Evolutionary conservation across 345 rosid species (phyloP), one percentile per base, ranked within the genome.

Genomic region (Euclidium syriacum): DNA sequence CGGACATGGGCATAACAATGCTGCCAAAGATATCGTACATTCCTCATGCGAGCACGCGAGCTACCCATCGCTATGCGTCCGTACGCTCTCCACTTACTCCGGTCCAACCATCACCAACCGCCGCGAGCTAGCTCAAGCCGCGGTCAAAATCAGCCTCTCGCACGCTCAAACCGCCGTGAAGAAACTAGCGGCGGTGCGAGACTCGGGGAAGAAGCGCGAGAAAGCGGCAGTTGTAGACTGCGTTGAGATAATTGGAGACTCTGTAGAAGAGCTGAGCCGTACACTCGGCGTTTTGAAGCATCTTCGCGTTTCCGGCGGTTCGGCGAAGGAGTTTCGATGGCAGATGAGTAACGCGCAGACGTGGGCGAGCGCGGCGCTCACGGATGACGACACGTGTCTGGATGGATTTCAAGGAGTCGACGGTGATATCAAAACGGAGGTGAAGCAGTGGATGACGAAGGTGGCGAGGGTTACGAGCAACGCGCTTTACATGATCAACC

Each of bases 341-440:
- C 85, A 83, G 80, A 59, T 85, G 83, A 85, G 80, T 48, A 85
- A 91, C 55, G 96, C 84, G 3, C 77, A 85, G 85, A 87, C 94
- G 8, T 87, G 94, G 96, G 91, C 78, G 19, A 87, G 95, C 25
- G 91, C 98, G 1, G 94, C 95, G 1, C 52, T 91, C 69, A 91
- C 96, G 15, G 70, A 87, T 48, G 94, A 87, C 65, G 85, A 91
- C 79, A 87, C 98, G 54, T 91, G 98, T 75, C 80, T 87, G 0
- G 96, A 91, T 68, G 96, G 98, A 62, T 87, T 91, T 58, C 63
- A 80, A 23, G 81, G 57, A 10, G 62, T 74, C 14, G 73, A 56
- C 38, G 80, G 81, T 29, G 49, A 60, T 14, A 35, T 79, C n/a
- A 84, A 79, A 64, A 61, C 35, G 7, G 77, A 80, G 6, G 84